Percentiles rank a stretch among this genome's conserved stretches.
Evolutionary conservation across 345 rosid genomes (phyloP).

Genomic region (Erodium maritimum): DNA sequence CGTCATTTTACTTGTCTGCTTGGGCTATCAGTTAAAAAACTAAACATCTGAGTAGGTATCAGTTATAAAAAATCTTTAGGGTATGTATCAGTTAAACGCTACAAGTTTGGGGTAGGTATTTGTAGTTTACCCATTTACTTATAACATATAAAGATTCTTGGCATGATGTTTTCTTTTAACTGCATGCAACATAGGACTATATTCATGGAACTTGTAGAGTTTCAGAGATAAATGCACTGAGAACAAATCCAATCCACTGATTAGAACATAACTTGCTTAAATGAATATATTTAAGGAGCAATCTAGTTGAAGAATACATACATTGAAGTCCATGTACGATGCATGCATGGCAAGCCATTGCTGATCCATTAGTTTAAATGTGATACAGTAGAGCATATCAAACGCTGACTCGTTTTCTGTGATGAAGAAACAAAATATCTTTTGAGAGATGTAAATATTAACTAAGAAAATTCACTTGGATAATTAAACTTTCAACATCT

Average conservation of each 20-base stretch:
- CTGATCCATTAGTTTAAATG: conserved; percentile 95
- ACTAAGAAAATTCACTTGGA: neutral
- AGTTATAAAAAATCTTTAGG: too few relatives aligned
- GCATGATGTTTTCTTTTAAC: too few relatives aligned
- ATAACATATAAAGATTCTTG: too few relatives aligned
- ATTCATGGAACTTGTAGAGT: neutral
- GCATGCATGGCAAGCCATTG: conserved; percentile 94
- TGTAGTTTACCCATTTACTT: too few relatives aligned
- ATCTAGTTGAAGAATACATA: conserved; percentile 17
- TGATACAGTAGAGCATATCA: conserved; percentile 88
- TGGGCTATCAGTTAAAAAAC: too few relatives aligned
- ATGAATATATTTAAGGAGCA: neutral
- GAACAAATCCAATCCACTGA: neutral
- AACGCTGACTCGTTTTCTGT: conserved; percentile 86
- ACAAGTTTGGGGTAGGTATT: too few relatives aligned
- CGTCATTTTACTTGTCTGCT: too few relatives aligned
- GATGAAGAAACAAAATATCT: conserved; percentile 5
- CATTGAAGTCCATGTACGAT: conserved; percentile 98
- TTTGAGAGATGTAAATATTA: neutral
- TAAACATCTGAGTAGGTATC: too few relatives aligned
- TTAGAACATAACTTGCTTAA: neutral
- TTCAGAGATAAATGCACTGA: neutral
- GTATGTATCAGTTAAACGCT: too few relatives aligned
- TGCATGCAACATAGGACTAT: neutral
- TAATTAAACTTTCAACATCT: too few relatives aligned